Base-by-base conservation (phyloP, 768 basidiomycete genomes). In the Fomitopsis pulvina region DNA sequence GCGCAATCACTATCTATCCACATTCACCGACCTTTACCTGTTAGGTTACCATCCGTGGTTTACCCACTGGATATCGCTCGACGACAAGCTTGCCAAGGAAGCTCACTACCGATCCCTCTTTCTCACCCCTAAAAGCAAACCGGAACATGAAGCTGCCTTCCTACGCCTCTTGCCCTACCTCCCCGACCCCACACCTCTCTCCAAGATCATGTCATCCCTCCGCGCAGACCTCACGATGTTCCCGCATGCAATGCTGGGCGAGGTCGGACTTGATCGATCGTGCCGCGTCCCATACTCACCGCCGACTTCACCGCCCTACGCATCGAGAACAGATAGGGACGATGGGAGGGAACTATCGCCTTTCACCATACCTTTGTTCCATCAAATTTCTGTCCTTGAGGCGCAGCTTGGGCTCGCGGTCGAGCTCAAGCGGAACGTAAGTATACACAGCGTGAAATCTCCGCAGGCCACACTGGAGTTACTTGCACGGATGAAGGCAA, bases 1-100 rank as follows among this genome's bases (percentile, higher is more conserved):
- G 47, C 24, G 14, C 26, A 41, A 16, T 37, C 28, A 18, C 24
- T 18, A 16, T 28, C 41, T 28, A 20, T 4, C 16, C 28, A 14
- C 20, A 21, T 14, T 21, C 34, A 26, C 18, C 18, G n/a, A 4
- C 25, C 26, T 22, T n/a, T 49, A n/a, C 28, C 34, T 54, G 41
- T n/a, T 53, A 92, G 90, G 94, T 40, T 83, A 92, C 60, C 95
- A 97, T 63, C 95, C 95, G 1, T 97, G 95, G 95, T 94, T 89
- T 67, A 76, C 84, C 2, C 82, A 96, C 65, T 75, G 75, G 54
- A 89, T 96, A 59, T 76, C 85, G 26, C 59, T 77, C 48, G 50
- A 38, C 26, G 45, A 66, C 12, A 55, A 39, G 8, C 52, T 64
- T 25, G 71, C 77, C 20, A 93, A 85, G 62, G 77, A 80, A 55